Evolutionary conservation across 148 eudicot species (phyloP).

Genomic region (Pharnaceum exiguum): DNA sequence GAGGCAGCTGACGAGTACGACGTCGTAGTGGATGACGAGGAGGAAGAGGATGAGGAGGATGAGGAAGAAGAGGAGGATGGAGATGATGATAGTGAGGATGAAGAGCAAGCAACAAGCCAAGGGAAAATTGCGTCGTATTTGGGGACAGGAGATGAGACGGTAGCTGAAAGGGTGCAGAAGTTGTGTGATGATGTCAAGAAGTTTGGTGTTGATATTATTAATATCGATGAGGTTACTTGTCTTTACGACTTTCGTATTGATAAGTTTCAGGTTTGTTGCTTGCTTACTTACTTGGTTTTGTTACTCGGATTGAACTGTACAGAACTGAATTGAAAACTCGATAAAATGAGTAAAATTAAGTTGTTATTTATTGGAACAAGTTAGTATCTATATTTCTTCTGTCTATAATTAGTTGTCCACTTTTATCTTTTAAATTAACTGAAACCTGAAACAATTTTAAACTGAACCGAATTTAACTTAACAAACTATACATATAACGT

Average conservation of each 20-base stretch:
- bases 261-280: conserved; percentile 68
- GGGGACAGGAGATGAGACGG: conserved; percentile 51
- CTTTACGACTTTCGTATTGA: conserved; percentile 81
- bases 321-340: background rate
- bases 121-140: conserved; percentile 18
- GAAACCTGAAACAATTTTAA: no score
- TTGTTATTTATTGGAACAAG: no score
- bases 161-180: conserved; percentile 72
- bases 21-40: conserved; percentile 26
- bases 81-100: conserved; percentile 12
- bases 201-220: conserved; percentile 65
- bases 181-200: conserved; percentile 60
- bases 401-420: no score
- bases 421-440: no score
- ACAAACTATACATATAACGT: no score
- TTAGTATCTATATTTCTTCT: no score
- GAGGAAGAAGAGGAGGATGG: conserved; percentile 27
- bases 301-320: background rate
- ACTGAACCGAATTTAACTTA: no score
- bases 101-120: background rate
- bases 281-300: background rate
- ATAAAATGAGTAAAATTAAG: no score
- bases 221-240: conserved; percentile 75
- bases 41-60: conserved; percentile 34
- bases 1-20: conserved; percentile 66